Evolutionary conservation across 768 basidiomycete species (phyloP).

Genomic region (Mycena metata): DNA sequence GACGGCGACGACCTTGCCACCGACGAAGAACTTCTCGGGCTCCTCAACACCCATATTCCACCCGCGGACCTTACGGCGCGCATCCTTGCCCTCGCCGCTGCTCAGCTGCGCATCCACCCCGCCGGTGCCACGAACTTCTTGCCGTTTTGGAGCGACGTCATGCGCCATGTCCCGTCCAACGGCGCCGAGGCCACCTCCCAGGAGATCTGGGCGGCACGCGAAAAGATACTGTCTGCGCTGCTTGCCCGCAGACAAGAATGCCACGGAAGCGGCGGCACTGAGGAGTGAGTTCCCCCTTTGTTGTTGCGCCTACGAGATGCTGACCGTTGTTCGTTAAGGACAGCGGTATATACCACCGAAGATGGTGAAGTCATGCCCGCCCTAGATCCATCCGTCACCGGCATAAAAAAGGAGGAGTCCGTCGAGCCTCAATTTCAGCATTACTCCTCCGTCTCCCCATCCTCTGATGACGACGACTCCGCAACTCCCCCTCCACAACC

Average conservation of each 20-base stretch:
- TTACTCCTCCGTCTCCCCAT: background rate
- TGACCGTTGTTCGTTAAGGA: background rate
- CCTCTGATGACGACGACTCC: no score
- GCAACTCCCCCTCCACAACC: background rate
- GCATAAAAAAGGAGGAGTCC: background rate
- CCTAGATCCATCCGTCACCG: background rate
- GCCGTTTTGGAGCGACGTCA: background rate
- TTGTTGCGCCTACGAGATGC: background rate
- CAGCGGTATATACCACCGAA: background rate
- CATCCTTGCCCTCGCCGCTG: background rate
- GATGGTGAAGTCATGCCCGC: background rate
- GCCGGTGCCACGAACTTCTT: background rate
- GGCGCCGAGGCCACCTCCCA: background rate
- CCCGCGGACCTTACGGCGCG: background rate
- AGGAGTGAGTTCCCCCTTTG: background rate
- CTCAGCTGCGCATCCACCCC: background rate
- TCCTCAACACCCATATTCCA: background rate
- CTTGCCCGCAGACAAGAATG: constrained; percentile 1
- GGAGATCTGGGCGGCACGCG: constrained; percentile 1
- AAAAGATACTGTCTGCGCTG: background rate
- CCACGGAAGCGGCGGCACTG: constrained; percentile 1
- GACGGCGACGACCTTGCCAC: background rate
- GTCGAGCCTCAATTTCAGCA: background rate
- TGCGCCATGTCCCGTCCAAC: background rate
- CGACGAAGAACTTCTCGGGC: background rate